Base-by-base conservation (phyloP, 2,329 filamentous ascomycete genomes). In the Exutisphaerella laricina region DNA sequence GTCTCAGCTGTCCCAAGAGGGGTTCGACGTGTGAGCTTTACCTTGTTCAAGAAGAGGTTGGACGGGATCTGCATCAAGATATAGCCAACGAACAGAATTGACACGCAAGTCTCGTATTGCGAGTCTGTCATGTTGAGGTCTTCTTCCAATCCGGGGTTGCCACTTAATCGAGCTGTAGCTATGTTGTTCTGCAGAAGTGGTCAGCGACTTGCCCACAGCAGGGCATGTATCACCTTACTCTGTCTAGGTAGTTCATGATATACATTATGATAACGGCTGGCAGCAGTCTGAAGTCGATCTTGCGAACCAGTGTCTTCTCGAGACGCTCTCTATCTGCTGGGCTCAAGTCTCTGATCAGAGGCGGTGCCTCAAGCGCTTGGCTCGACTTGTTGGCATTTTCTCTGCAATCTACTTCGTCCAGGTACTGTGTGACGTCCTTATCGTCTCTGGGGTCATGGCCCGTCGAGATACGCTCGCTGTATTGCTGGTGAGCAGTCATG, bases 221-320 rank as follows among this genome's bases (percentile, higher is more conserved):
- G 6, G 21, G 26, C 14, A 18, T 18, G 16, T 33, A 8, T 6
- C 8, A 25, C 25, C 51, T 44, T 51, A 45, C 48, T 31, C 51
- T 28, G 28, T 80, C 77, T 9, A 84, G 64, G 62, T 85, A 88
- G 65, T 88, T 87, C 67, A 84, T 72, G 60, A 88, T 85, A 58
- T 87, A 88, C 68, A 88, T 84, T 51, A 87, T 61, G 35, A 88
- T 77, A 44, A 88, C 69, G 65, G 80, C 80, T 0, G 82, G 82
- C 44, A 86, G 68, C 62, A 88, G 46, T 39, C 83, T 74, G 14
- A 73, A 55, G 58, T 88, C 85, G 41, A 88, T 79, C 66, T 87
- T 88, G 53, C 79, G 75, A 59, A 80, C 75, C 56, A 88, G 67
- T 14, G 65, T 70, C 39, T 63, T 68, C 57, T 85, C 82, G 25